phyloP scores from a whole-genome alignment of 495 filamentous ascomycete genomes.

The Hypoxylon subgilvum region DNA sequence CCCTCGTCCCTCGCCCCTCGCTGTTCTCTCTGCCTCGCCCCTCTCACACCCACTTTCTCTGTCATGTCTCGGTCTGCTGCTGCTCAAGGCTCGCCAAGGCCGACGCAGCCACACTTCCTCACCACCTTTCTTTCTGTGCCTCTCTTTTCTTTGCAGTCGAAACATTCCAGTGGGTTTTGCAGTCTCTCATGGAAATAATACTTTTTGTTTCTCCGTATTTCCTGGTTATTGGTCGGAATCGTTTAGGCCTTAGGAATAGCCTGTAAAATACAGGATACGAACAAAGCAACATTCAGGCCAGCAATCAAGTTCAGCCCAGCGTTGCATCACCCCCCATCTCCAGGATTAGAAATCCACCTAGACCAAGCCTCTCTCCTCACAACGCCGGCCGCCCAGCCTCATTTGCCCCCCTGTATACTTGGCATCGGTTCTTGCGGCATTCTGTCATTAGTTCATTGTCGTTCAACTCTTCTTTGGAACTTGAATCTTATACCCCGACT shows the following conservation, averaged over 20 bases:
- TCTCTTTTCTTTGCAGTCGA: constrained; percentile 17
- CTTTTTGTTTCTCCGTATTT: constrained; percentile 8
- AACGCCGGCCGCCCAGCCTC: constrained; percentile 13
- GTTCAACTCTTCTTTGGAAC: constrained; percentile 22
- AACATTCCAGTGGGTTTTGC: constrained; percentile 18
- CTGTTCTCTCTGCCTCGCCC: too few relatives aligned
- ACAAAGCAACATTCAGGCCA: neutral
- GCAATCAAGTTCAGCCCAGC: constrained; percentile 9
- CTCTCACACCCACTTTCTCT: too few relatives aligned
- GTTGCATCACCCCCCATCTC: constrained; percentile 13
- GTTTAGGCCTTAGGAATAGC: constrained; percentile 2
- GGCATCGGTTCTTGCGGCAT: constrained; percentile 16
- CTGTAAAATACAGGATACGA: neutral
- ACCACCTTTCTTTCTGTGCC: constrained; percentile 1
- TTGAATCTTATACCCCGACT: constrained; percentile 5
- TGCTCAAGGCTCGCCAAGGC: neutral
- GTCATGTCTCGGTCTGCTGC: constrained; percentile 2
- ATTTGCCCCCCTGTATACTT: constrained; percentile 9
- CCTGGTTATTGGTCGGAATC: constrained; percentile 17
- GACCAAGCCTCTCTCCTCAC: constrained; percentile 26
- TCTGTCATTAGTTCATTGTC: constrained; percentile 22
- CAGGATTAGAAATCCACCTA: constrained; percentile 20
- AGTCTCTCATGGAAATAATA: neutral
- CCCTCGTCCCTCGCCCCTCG: neutral
- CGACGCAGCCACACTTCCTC: constrained; percentile 26